Evolutionary conservation across 495 filamentous ascomycete species (phyloP), one percentile per base, ranked within the genome.

Genomic region (Ascobolus immersus): DNA sequence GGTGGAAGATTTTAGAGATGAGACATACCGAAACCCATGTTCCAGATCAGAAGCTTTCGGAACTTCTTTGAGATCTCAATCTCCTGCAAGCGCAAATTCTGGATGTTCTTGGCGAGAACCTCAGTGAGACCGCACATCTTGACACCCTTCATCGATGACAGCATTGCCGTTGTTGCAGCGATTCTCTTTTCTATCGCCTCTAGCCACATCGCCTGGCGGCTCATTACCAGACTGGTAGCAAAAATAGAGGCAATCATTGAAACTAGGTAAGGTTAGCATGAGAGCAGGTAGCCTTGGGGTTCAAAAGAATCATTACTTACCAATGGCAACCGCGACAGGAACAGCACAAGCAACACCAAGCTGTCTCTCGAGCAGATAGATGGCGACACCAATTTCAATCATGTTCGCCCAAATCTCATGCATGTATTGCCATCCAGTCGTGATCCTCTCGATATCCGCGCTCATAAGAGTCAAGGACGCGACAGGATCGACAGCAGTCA

Each of bases 391-490:
- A 14, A 71, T 59, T 39, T 71, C 59, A 4, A 60, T 42, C 1
- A 50, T 33, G 41, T 61, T 67, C 2, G 58, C 60, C 62, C 44
- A 59, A 17, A 58, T 39, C 37, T 62, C 57, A 37, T 59, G 55
- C 28, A 57, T 45, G 0, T 40, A 49, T 28, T 47, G 45, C 36
- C 51, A 50, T 0, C 53, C 54, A 2, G 41, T 42, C 1, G 50
- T 47, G n/a, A 57, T 52, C 5, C 51, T 49, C 32, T 59, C 56
- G 21, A 59, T 47, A 30, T 59, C 55, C 12, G 52, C 46, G 43
- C 65, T 69, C 67, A 73, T 73, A 3, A 69, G 58, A 36, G 69
- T 73, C 21, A 73, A 36, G 0, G 68, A 56, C 4, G 63, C 55
- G 12, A 64, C 52, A 3, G 58, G 51, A 34, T 66, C 63, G 2